phyloP scores from a whole-genome alignment of 768 basidiomycete species.

The Amanita fuliginea region DNA sequence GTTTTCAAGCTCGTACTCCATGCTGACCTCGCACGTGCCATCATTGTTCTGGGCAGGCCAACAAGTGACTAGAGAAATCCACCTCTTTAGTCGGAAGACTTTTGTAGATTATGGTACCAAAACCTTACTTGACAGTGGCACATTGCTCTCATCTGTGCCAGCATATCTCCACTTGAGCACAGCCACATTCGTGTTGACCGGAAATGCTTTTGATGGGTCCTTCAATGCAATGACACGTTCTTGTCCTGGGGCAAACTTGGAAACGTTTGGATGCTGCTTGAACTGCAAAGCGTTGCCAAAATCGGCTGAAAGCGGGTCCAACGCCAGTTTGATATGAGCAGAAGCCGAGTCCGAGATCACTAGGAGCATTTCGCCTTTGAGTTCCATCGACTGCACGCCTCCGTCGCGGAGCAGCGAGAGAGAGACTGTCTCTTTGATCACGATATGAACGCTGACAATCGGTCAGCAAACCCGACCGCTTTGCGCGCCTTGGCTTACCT shows the following conservation, averaged over 20 bases:
- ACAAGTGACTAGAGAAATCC: slow-evolving; percentile 63
- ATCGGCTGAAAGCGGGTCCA: slow-evolving; percentile 44
- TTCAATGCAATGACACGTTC: slow-evolving; percentile 67
- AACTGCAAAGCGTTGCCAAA: slow-evolving; percentile 72
- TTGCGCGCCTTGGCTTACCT: slow-evolving; percentile 33
- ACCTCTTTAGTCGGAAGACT: slow-evolving; percentile 1
- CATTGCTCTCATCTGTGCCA: slow-evolving; percentile 83
- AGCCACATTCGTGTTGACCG: slow-evolving; percentile 74
- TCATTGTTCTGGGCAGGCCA: slow-evolving; percentile 93
- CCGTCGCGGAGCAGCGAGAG: slow-evolving; percentile 83
- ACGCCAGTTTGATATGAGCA: slow-evolving; percentile 58
- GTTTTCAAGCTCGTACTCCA: slow-evolving; percentile 95
- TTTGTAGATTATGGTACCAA: no score
- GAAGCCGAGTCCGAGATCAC: slow-evolving; percentile 69
- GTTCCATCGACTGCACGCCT: slow-evolving; percentile 79
- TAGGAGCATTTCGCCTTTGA: slow-evolving; percentile 93
- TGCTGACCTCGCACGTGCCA: slow-evolving; percentile 89
- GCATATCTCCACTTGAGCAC: slow-evolving; percentile 91
- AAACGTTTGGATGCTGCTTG: slow-evolving; percentile 95
- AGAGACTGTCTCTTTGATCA: slow-evolving; percentile 75
- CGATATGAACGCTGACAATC: slow-evolving; percentile 64
- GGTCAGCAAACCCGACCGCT: background rate
- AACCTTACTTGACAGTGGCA: slow-evolving; percentile 80
- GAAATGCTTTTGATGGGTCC: slow-evolving; percentile 75
- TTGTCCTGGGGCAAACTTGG: slow-evolving; percentile 64